phyloP scores from a whole-genome alignment of 1,284 basidiomycete genomes.

The Sanghuangporus sanghuang region DNA sequence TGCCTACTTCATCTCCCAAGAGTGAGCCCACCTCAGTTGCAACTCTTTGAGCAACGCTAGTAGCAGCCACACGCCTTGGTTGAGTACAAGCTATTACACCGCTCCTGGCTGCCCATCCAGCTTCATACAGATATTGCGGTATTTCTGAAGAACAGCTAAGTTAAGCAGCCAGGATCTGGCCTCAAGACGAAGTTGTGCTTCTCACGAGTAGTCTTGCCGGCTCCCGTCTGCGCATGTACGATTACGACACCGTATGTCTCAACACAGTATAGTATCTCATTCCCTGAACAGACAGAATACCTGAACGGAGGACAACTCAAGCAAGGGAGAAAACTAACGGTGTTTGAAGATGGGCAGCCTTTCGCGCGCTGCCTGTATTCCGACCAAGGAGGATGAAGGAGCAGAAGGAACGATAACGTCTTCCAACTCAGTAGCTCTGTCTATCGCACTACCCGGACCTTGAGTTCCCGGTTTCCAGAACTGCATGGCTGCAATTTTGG shows the following conservation, averaged over 20 bases:
- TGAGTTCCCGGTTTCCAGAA: constrained; percentile 84
- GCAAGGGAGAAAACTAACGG: constrained; percentile 36
- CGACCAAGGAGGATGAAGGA: constrained; percentile 48
- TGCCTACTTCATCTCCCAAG: constrained; percentile 83
- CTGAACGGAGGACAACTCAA: neutral
- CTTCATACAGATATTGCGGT: constrained; percentile 90
- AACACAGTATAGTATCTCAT: constrained; percentile 77
- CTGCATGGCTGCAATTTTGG: constrained; percentile 31
- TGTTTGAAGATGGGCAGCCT: constrained; percentile 87
- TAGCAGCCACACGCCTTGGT: constrained; percentile 92
- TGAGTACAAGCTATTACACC: constrained; percentile 89
- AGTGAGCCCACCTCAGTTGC: constrained; percentile 83
- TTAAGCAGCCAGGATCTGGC: neutral
- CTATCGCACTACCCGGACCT: constrained; percentile 83
- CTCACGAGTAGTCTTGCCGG: constrained; percentile 93
- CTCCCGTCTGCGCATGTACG: constrained; percentile 93
- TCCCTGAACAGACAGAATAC: constrained; percentile 37
- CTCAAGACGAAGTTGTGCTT: neutral
- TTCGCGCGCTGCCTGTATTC: constrained; percentile 72
- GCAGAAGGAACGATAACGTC: constrained; percentile 63
- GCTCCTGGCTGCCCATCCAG: constrained; percentile 80
- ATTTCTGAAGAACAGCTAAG: constrained; percentile 53
- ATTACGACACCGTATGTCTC: constrained; percentile 84
- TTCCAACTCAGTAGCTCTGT: constrained; percentile 76
- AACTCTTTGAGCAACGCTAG: constrained; percentile 87